Base-by-base conservation (phyloP, 441 rosid species). In the Pelargonium fulgidum region DNA sequence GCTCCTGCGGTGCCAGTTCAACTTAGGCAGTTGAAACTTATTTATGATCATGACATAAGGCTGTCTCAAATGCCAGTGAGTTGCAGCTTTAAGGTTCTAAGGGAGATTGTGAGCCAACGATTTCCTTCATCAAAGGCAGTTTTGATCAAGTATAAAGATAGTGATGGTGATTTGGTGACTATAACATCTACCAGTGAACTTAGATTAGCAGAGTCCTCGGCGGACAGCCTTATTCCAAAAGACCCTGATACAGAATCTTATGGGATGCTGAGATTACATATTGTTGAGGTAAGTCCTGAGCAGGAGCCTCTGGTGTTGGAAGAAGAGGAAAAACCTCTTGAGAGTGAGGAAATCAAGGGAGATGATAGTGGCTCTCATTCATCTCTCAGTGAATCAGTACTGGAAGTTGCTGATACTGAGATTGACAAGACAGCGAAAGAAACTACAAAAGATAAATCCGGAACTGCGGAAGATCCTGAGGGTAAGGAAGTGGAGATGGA, bases 81-180 rank as follows among this genome's bases (percentile, higher is more conserved):
- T 62, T 91, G 98, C 77, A 66, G 84, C 70, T 93, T 87, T 79
- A 93, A 87, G 77, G 85, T 62, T 11, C 61, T 93, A 68, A 85
- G 98, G 70, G 98, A 93, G 71, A 87, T 83, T 48, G 90, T 92
- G 73, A 76, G 86, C 73, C 81, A 76, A 70, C 89, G 93, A 7
- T 93, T 87, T 67, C 95, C 95, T 2, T 85, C 97, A 17, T 91
- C 96, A 0, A 89, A 88, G 81, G 79, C 97, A 1, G 89, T 89
- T 26, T 80, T 93, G 86, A 80, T 90, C 29, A 89, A 92, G 81
- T 90, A 85, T 64, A 92, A 85, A 75, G 98, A 92, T 69, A 86
- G 50, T 73, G 98, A 89, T 68, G 98, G 97, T 26, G 98, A 93
- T 80, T 87, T 93, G 82, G 91, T 93, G 63, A 93, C 98, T 26